A percentile compares a stretch with the other conserved stretches of the same genome.
These are phyloP conservation scores for Penicillium sp. DNA, from an alignment of 2,329 filamentous ascomycete genomes.

Conservation along the genomic window DNA sequence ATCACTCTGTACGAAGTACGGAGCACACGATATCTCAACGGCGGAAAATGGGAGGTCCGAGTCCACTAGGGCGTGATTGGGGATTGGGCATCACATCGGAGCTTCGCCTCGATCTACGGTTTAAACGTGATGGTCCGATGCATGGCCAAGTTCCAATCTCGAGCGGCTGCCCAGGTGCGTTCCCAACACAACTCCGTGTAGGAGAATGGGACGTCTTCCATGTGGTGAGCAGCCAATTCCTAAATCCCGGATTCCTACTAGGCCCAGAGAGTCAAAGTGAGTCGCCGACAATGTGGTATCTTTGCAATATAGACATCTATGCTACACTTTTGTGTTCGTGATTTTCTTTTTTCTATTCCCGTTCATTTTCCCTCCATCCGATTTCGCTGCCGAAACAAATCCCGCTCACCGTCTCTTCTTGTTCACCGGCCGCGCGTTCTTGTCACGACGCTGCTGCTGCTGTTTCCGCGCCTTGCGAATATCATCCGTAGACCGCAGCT, in stretches of 20 bases:
- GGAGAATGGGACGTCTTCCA: conserved; percentile 1
- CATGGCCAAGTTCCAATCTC: conserved; percentile 4
- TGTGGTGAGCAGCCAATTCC: conserved; percentile 6
- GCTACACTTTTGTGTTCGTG: conserved; percentile 3
- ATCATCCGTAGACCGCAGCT: conserved; percentile 80
- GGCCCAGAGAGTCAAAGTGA: background rate
- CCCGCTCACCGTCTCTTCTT: conserved; percentile 56
- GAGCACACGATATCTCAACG: background rate
- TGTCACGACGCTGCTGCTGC: conserved; percentile 75
- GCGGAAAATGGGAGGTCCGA: background rate
- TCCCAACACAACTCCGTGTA: conserved; percentile 2
- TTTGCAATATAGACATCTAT: conserved; percentile 23
- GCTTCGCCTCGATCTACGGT: conserved; percentile 1
- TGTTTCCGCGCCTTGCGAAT: conserved; percentile 80
- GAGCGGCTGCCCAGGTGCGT: background rate
- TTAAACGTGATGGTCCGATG: conserved; percentile 8
- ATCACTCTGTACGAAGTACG: background rate
- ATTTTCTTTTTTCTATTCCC: background rate
- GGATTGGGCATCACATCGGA: conserved; percentile 11
- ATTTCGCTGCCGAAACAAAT: background rate
- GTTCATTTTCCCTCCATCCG: background rate
- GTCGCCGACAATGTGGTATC: conserved; percentile 9
- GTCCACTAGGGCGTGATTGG: conserved; percentile 4
- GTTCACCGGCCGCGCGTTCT: conserved; percentile 76
- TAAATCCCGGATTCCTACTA: conserved; percentile 2